Base-by-base conservation (phyloP, 495 filamentous ascomycete species). In the Lichina pygmaea region DNA sequence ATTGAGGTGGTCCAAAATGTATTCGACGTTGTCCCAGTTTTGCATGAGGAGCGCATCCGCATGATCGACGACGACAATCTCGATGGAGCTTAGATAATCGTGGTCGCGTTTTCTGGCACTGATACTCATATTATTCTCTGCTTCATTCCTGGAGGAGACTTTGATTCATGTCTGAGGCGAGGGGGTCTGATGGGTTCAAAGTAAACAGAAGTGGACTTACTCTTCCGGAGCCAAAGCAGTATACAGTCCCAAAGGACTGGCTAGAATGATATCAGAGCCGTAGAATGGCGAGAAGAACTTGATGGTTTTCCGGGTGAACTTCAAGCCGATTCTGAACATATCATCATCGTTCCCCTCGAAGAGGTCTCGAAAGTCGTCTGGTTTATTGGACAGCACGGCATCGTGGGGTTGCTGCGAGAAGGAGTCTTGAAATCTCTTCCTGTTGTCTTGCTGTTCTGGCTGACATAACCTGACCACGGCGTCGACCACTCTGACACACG, bases 281-380 rank as follows among this genome's bases (percentile, higher is more conserved):
- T 95, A 94, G 60, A 97, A 97, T 55, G 86, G 78, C 6, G 86
- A 70, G 56, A 92, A 97, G 56, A 80, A 89, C 57, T 93, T 94
- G 53, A 95, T 65, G 0, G 86, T 89, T 60, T 91, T 93, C 40
- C 89, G 71, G 0, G 89, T 94, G 56, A 97, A 92, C 57, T 94
- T 94, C 47, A 97, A 52, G 31, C 86, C 89, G 1, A 95, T 58
- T 15, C 85, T 71, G 67, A 94, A 97, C 70, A 86, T 82, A 60
- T 95, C 89, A 51, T 95, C 86, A 55, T 93, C 82, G 58, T 92
- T 94, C 39, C 89, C 89, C 42, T 68, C 73, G 51, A 97, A 97
- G 3, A 97, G 67, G 44, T 92, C 89, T 10, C 68, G 68, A 61
- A 93, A 94, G 57, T 93, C 89, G 5, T 73, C 76, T 0, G 86